A percentile compares a stretch with the other conserved stretches of the same genome.
Conservation (phyloP, 2,329 filamentous ascomycete genomes). For the Talaromyces piceae region DNA sequence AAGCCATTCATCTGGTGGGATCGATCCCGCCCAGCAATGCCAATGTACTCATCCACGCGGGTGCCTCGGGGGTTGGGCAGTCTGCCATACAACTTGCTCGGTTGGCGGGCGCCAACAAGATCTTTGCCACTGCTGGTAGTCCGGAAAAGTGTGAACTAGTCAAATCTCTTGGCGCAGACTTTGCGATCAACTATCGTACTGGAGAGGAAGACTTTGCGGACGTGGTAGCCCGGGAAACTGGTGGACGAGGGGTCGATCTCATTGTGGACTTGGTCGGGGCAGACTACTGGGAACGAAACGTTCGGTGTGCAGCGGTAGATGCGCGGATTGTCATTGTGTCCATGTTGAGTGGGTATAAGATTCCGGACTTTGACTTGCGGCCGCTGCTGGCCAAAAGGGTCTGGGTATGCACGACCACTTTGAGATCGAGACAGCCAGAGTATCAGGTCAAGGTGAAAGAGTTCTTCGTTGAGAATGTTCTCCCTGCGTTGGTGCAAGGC, state of each 20-base stretch:
- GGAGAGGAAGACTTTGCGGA: conserved; percentile 12
- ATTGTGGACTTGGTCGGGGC: conserved; percentile 13
- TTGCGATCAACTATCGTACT: conserved; percentile 13
- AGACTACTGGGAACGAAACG: conserved; percentile 12
- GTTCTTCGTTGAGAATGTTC: conserved; percentile 1
- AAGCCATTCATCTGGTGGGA: neutral
- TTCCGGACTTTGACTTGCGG: conserved; percentile 9
- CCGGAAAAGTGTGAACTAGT: conserved; percentile 6
- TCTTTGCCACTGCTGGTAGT: conserved; percentile 1
- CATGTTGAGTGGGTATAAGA: conserved; percentile 11
- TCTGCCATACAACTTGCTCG: conserved; percentile 8
- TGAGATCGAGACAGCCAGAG: neutral
- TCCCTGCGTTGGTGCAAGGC: neutral
- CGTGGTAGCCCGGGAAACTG: conserved; percentile 5
- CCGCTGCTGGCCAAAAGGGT: conserved; percentile 11
- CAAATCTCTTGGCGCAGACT: conserved; percentile 8
- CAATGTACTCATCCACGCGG: conserved; percentile 2
- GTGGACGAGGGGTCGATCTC: conserved; percentile 8
- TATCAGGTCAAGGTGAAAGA: neutral
- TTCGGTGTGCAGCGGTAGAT: conserved; percentile 7
- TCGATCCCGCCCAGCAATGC: neutral
- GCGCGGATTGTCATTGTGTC: conserved; percentile 9
- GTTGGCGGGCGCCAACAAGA: conserved; percentile 3
- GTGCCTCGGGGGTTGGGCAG: conserved; percentile 10
- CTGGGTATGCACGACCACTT: conserved; percentile 10